Evolutionary conservation across 139 green algal genomes (phyloP), one percentile per base, ranked within the genome.

Genomic region (Auxenochlorella protothecoides): DNA sequence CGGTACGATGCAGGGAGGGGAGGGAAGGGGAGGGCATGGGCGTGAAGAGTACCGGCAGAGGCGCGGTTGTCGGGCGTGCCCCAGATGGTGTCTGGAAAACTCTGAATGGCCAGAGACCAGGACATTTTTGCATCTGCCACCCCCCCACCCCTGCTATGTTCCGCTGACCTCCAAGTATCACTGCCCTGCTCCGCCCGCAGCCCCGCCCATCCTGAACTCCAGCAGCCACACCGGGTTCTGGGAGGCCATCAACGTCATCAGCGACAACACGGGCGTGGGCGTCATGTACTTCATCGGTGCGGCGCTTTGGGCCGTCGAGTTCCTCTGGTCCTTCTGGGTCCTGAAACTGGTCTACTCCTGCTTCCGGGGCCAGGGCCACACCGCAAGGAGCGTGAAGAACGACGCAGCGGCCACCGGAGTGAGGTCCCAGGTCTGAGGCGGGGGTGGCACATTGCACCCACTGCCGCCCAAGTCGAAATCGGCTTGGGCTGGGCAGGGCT

Each of bases 281-380:
- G 70, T 85, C 15, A 13, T 89, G 10, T 88, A 85, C 72, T 77
- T 84, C 16, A 82, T 88, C 68, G 80, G 78, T 6, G 82, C 70
- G 3, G 75, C 51, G 7, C 65, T 86, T 3, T 89, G 84, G 84
- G 72, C 63, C 3, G 13, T 85, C 15, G 84, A 89, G 75, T 65
- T 69, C 53, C 6, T 84, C n/a, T 85, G 79, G 79, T 72, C 52
- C 56, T 52, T 84, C 3, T 84, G 74, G 74, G 59, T 69, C 13
- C 68, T 78, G 27, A 84, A 74, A 61, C 5, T 69, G 55, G 81
- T 85, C 53, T 88, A 88, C 71, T 55, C n/a, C 7, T 54, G 68
- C 27, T 88, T 88, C 75, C 70, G 83, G 51, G 81, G 81, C 27
- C 27, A 44, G 27, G 27, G 27, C 27, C 27, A 44, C 27, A 44